Evolutionary conservation across 2,329 filamentous ascomycete species (phyloP).

Genomic region (Fusarium udum): DNA sequence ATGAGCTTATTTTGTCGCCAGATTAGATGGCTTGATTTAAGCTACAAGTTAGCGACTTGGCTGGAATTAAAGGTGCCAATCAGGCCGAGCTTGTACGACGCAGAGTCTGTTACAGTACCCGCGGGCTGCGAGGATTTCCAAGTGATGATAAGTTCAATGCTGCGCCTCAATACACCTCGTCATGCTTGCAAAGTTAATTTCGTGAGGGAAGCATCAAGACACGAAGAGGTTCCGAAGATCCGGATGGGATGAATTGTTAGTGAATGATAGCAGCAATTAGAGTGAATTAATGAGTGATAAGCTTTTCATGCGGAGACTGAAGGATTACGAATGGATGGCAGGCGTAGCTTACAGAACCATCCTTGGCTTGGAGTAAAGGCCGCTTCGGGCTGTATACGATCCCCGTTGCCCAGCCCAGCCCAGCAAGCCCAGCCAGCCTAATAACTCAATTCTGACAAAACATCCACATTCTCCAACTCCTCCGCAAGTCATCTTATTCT

Average conservation of each 20-base stretch:
- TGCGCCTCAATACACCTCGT: slow-evolving; percentile 23
- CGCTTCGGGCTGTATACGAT: slow-evolving; percentile 21
- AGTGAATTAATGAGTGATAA: neutral
- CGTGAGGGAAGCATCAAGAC: neutral
- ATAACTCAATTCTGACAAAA: slow-evolving; percentile 26
- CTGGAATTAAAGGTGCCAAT: slow-evolving; percentile 16
- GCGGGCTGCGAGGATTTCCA: neutral
- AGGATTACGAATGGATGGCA: neutral
- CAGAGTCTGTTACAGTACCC: neutral
- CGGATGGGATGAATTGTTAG: neutral
- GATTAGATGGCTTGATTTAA: slow-evolving; percentile 20
- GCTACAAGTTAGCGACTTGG: slow-evolving; percentile 22
- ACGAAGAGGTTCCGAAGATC: neutral
- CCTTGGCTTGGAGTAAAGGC: slow-evolving; percentile 11
- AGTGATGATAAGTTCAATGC: slow-evolving; percentile 13
- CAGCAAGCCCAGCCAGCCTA: neutral
- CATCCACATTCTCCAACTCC: slow-evolving; percentile 14
- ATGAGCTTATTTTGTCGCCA: slow-evolving; percentile 20
- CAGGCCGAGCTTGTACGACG: neutral
- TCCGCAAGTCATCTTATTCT: neutral
- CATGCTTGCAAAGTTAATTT: neutral
- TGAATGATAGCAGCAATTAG: neutral
- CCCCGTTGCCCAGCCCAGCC: slow-evolving; percentile 17
- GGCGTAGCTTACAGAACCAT: slow-evolving; percentile 2
- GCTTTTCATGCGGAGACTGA: neutral